A percentile compares a stretch with the other conserved stretches of the same genome.
Conservation (phyloP, 2,329 filamentous ascomycete genomes). For the Incumbomyces lentus region DNA sequence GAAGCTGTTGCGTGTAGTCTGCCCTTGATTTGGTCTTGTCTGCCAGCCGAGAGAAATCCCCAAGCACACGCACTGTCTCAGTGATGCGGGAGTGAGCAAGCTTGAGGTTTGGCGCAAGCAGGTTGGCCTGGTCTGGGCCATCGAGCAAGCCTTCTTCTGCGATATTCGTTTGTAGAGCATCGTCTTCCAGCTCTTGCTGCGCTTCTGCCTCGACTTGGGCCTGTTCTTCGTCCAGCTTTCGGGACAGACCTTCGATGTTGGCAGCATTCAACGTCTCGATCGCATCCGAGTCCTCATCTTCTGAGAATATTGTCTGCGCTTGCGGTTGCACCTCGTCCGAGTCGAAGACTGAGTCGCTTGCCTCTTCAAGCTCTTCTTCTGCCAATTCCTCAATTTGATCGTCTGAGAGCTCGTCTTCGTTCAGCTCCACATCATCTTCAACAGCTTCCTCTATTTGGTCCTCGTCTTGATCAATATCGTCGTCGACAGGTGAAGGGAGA, state of each 20-base stretch:
- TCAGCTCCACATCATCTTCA: conserved; percentile 35
- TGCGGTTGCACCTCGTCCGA: conserved; percentile 54
- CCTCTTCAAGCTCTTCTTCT: conserved; percentile 32
- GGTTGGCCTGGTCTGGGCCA: conserved; percentile 48
- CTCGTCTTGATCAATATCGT: conserved; percentile 33
- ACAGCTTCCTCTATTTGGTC: conserved; percentile 34
- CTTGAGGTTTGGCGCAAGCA: conserved; percentile 80
- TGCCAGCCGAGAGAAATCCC: conserved; percentile 72
- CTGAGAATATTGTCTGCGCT: conserved; percentile 74
- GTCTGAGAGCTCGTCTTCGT: conserved; percentile 27
- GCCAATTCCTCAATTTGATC: conserved; percentile 18
- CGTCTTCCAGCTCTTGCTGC: conserved; percentile 74
- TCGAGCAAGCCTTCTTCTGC: conserved; percentile 59
- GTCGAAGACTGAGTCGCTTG: conserved; percentile 54
- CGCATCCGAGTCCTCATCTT: conserved; percentile 79
- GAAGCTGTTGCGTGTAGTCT: conserved; percentile 76
- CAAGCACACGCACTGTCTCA: conserved; percentile 82
- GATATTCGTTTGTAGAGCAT: conserved; percentile 87
- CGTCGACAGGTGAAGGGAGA: conserved; percentile 23
- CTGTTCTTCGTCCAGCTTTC: conserved; percentile 67
- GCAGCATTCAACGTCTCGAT: conserved; percentile 89
- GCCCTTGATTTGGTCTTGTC: conserved; percentile 71
- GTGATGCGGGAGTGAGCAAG: conserved; percentile 80
- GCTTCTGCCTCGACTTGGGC: conserved; percentile 73
- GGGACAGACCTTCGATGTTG: conserved; percentile 86